These are phyloP conservation scores for Coemansia sp. DNA, from an alignment of 192 early-diverging fungal species.

Conservation along the genomic window DNA sequence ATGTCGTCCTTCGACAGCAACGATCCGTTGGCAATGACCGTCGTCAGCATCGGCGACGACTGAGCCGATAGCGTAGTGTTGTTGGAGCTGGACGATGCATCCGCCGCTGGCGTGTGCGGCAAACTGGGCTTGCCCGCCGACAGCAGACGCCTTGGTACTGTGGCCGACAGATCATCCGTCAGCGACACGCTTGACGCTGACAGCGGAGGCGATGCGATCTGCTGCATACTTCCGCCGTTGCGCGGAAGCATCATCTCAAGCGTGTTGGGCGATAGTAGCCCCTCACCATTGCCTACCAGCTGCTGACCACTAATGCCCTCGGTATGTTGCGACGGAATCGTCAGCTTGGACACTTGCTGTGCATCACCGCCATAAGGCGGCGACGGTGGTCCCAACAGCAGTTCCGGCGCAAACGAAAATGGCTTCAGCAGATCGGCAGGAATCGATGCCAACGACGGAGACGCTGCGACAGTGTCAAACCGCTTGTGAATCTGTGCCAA, in stretches of 20 bases:
- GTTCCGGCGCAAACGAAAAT: conserved; percentile 29
- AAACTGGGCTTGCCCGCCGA: neutral
- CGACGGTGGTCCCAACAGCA: conserved; percentile 3
- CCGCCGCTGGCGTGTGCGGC: neutral
- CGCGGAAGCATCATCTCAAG: conserved; percentile 1
- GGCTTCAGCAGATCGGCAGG: conserved; percentile 36
- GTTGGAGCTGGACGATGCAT: neutral
- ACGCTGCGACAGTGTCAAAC: neutral
- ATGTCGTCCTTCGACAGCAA: neutral
- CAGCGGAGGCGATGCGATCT: conserved; percentile 15
- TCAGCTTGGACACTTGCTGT: conserved; percentile 2
- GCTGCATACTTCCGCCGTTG: neutral
- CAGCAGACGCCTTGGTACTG: neutral
- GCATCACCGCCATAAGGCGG: conserved; percentile 1
- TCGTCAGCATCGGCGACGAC: conserved; percentile 6
- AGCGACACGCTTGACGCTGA: conserved; percentile 14
- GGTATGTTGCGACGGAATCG: neutral
- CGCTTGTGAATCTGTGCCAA: conserved; percentile 11
- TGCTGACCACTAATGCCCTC: neutral
- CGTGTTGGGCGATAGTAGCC: neutral
- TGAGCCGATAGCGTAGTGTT: neutral
- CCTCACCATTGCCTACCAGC: neutral
- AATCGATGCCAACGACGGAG: neutral
- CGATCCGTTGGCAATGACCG: neutral
- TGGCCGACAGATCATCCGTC: conserved; percentile 1